Base-by-base conservation (phyloP, 345 rosid species). In the Heritiera fomes region DNA sequence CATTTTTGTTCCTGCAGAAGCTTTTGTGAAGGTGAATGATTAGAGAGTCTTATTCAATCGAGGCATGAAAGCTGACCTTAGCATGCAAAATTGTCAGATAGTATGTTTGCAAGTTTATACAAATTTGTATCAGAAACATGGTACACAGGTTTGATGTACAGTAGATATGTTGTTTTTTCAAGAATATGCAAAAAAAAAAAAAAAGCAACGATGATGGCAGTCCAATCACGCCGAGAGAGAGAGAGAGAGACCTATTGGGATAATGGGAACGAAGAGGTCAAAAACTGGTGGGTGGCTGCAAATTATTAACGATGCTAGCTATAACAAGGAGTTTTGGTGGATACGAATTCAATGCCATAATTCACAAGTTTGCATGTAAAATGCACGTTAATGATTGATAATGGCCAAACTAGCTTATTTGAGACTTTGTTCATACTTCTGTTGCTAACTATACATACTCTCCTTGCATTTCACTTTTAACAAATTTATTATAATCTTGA, bases 71-170 rank as follows among this genome's bases (percentile, higher is more conserved):
- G 46, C 23, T 65, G 47, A 40, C 46, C 69, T 15, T 64, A 64
- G 69, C 69, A 38, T 38, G 20, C 46, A 65, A 65, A 14, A 1
- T 17, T 65, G 47, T 65, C 47, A 40, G 69, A 65, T 38, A 11
- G 18, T 30, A 62, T 62, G 41, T 30, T 62, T 65, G 69, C 46
- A 38, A 14, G 69, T 65, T 65, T 65, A 65, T 65, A 40, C 17
- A 65, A 6, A 65, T 38, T 65, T 65, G 69, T 65, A 38, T 18
- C 47, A 17, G 9, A 38, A 64, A 65, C 69, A 40, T 38, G 1
- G 47, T 38, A 20, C 69, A 40, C 17, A 6, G 7, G 23, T 17
- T 38, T 7, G 20, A 40, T 40, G 17, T 6, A 38, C 46, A 65
- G 2, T 7, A 65, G 47, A 15, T 38, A 38, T 7, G 47, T 10